A percentile compares a stretch with the other conserved stretches of the same genome.
These are phyloP conservation scores for Austropuccinia psidii DNA, from an alignment of 1,284 basidiomycete species.

Conservation along the genomic window DNA sequence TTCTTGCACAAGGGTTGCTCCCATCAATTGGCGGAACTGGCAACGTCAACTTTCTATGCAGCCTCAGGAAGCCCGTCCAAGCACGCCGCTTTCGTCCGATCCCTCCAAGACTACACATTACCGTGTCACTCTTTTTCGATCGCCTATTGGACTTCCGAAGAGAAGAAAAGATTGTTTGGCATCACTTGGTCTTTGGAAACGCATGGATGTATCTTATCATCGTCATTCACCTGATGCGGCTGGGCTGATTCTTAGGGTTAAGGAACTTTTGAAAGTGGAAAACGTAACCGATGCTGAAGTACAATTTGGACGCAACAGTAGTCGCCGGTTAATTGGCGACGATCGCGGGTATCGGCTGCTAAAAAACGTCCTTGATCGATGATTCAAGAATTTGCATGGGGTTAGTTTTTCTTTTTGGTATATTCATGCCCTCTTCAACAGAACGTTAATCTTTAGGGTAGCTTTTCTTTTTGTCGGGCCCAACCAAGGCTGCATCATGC, in stretches of 20 bases:
- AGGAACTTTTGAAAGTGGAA: slow-evolving; percentile 36
- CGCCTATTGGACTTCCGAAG: slow-evolving; percentile 31
- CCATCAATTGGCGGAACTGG: too few relatives aligned
- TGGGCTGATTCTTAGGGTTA: slow-evolving; percentile 31
- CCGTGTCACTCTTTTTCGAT: slow-evolving; percentile 31
- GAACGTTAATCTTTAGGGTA: too few relatives aligned
- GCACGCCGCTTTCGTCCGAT: too few relatives aligned
- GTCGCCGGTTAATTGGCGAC: slow-evolving; percentile 20
- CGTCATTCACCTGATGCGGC: slow-evolving; percentile 31
- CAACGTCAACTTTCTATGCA: too few relatives aligned
- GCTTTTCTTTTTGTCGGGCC: too few relatives aligned
- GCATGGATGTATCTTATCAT: slow-evolving; percentile 35
- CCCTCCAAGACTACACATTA: slow-evolving; percentile 31
- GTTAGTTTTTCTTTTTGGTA: too few relatives aligned
- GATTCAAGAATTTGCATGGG: too few relatives aligned
- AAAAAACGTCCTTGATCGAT: slow-evolving; percentile 22
- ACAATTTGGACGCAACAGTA: slow-evolving; percentile 4
- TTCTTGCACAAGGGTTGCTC: too few relatives aligned
- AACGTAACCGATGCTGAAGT: slow-evolving; percentile 30
- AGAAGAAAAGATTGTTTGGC: slow-evolving; percentile 6
- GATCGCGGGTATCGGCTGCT: slow-evolving; percentile 36
- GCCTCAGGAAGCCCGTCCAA: too few relatives aligned
- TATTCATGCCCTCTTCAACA: too few relatives aligned
- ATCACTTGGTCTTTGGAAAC: slow-evolving; percentile 26
- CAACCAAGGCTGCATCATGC: too few relatives aligned